Conservation (phyloP, 768 basidiomycete genomes). For the Suillus bovinus region DNA sequence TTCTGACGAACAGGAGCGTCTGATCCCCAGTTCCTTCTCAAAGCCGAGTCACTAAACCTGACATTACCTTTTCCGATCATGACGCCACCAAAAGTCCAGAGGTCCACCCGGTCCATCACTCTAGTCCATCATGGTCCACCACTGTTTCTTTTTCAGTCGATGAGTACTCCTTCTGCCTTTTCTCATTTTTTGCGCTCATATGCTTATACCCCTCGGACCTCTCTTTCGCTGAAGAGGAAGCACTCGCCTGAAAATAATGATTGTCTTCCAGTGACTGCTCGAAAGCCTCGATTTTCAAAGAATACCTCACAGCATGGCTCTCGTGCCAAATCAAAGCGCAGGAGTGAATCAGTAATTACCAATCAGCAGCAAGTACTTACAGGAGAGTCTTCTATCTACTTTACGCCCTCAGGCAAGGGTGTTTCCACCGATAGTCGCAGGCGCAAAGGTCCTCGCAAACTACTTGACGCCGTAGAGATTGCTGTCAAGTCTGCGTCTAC, state of each 20-base stretch:
- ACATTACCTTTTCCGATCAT: background rate
- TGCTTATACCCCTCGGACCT: constrained; percentile 18
- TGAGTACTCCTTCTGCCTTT: background rate
- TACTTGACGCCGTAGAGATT: constrained; percentile 24
- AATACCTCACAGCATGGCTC: constrained; percentile 5
- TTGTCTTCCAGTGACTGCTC: background rate
- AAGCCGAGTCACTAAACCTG: constrained; percentile 2
- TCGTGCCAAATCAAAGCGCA: background rate
- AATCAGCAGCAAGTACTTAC: background rate
- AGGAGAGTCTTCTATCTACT: background rate
- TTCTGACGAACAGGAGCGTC: constrained; percentile 4
- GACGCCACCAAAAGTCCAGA: background rate
- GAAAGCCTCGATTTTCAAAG: constrained; percentile 2
- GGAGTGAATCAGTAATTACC: background rate
- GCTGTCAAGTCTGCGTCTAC: background rate
- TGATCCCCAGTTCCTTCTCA: background rate
- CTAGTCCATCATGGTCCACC: background rate
- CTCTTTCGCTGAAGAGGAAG: background rate
- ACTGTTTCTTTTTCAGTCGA: background rate
- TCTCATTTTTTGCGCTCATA: constrained; percentile 16
- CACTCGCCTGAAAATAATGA: background rate
- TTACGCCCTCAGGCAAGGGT: background rate
- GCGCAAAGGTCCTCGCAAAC: constrained; percentile 9
- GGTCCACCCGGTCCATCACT: constrained; percentile 1
- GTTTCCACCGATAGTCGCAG: background rate